Conservation (phyloP, 371 early-diverging fungal species). For the Apophysomyces elegans region DNA sequence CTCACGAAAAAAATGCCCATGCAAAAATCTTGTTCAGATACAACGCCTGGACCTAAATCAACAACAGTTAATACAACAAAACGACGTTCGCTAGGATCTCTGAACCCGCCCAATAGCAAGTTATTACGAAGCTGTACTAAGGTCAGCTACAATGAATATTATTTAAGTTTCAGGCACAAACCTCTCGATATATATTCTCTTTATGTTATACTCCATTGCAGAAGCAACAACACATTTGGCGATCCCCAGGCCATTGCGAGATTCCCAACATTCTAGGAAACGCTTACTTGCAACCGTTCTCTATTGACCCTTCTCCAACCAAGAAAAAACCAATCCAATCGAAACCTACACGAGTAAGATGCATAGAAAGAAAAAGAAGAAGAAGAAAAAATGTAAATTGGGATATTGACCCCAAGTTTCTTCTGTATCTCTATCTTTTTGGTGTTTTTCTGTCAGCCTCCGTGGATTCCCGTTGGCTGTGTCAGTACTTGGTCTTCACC, state of each 20-base stretch:
- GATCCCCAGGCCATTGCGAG: slow-evolving; percentile 52
- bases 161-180: slow-evolving; percentile 2
- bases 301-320: slow-evolving; percentile 11
- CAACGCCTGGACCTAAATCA: slow-evolving; percentile 12
- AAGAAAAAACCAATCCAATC: slow-evolving; percentile 10
- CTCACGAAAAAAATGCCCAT: slow-evolving; percentile 15
- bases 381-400: too few species aligned
- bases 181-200: neutral
- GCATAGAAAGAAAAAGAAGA: neutral
- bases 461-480: slow-evolving; percentile 31
- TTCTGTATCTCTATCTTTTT: neutral
- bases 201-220: slow-evolving; percentile 1
- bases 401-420: neutral
- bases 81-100: slow-evolving; percentile 26
- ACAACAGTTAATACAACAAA: slow-evolving; percentile 16
- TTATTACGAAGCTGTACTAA: slow-evolving; percentile 6
- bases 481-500: slow-evolving; percentile 23
- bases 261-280: slow-evolving; percentile 55
- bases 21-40: slow-evolving; percentile 29
- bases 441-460: slow-evolving; percentile 20
- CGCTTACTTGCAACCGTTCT: slow-evolving; percentile 33
- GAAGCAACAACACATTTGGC: slow-evolving; percentile 30
- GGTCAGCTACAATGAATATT: neutral
- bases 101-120: slow-evolving; percentile 17
- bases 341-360: slow-evolving; percentile 16